Conservation (phyloP, 2,329 filamentous ascomycete genomes). For the Coniosporium tulheliwenetii region DNA sequence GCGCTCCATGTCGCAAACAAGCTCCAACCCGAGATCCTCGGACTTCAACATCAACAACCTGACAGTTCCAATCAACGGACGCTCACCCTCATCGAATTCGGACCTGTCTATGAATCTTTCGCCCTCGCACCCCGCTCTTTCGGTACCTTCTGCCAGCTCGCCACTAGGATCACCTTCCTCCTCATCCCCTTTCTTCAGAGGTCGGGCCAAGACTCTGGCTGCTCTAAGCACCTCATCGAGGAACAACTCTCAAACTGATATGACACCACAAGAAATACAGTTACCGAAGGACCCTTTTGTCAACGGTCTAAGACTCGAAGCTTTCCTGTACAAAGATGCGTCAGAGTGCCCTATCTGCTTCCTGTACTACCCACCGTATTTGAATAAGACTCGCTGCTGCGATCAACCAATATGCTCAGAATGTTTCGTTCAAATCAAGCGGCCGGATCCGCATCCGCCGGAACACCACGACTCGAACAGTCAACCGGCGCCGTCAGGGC, state of each 20-base stretch:
- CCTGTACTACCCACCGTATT: conserved; percentile 82
- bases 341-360: conserved; percentile 93
- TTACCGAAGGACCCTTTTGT: conserved; percentile 74
- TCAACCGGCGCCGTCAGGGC: conserved; percentile 21
- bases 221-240: conserved; percentile 64
- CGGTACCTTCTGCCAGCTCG: conserved; percentile 42
- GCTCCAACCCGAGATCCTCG: conserved; percentile 31
- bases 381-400: conserved; percentile 90
- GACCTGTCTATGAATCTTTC: conserved; percentile 46
- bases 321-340: conserved; percentile 83
- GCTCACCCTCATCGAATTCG: conserved; percentile 66
- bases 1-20: conserved; percentile 20
- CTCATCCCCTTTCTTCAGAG: conserved; percentile 49
- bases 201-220: conserved; percentile 77
- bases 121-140: conserved; percentile 46
- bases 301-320: conserved; percentile 87
- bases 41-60: conserved; percentile 52
- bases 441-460: conserved; percentile 77
- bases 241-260: conserved; percentile 55
- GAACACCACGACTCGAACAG: conserved; percentile 47
- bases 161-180: conserved; percentile 32
- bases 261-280: conserved; percentile 61
- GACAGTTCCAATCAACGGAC: conserved; percentile 62
- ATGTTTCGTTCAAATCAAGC: conserved; percentile 97
- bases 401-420: conserved; percentile 95